These are phyloP conservation scores for Lagenidium sp. DNA, from an alignment of 352 stramenopile genomes.

Conservation along the genomic window DNA sequence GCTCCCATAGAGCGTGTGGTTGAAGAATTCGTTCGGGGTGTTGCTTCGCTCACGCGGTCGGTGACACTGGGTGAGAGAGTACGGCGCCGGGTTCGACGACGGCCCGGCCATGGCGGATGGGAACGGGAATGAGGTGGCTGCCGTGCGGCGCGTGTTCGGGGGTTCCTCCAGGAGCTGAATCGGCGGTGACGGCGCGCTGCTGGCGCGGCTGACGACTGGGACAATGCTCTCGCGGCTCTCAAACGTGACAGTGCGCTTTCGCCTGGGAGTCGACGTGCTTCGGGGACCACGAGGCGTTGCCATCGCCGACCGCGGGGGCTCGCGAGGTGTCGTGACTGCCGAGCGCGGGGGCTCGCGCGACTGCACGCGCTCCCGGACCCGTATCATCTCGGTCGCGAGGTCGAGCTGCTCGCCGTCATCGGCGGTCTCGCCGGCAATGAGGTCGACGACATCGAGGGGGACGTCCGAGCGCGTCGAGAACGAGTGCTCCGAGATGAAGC, in stretches of 20 bases:
- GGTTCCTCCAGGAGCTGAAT: constrained; percentile 58
- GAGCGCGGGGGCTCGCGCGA: not conserved
- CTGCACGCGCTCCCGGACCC: constrained; percentile 11
- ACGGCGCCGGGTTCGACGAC: no score
- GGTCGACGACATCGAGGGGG: constrained; percentile 31
- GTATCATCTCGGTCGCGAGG: constrained; percentile 13
- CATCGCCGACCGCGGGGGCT: constrained; percentile 3
- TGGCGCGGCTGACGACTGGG: constrained; percentile 43
- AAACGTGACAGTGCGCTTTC: constrained; percentile 52
- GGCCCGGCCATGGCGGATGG: no score
- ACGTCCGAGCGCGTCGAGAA: constrained; percentile 31
- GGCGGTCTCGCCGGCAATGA: constrained; percentile 21
- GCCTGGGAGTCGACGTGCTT: constrained; percentile 19
- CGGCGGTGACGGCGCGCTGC: constrained; percentile 42
- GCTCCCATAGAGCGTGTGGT: constrained; percentile 68
- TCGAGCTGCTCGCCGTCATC: constrained; percentile 12
- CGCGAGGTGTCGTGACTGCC: constrained; percentile 4
- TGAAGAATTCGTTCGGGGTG: constrained; percentile 52
- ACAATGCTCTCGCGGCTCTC: constrained; percentile 27
- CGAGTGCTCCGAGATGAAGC: constrained; percentile 77
- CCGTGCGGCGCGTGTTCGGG: constrained; percentile 18
- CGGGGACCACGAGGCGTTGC: constrained; percentile 7
- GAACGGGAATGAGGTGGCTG: no score
- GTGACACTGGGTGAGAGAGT: no score
- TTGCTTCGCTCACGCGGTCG: constrained; percentile 36